Percentiles rank a stretch among this genome's conserved stretches.
Conservation (phyloP, 257 asterid genomes). For the Solanum rostratum region DNA sequence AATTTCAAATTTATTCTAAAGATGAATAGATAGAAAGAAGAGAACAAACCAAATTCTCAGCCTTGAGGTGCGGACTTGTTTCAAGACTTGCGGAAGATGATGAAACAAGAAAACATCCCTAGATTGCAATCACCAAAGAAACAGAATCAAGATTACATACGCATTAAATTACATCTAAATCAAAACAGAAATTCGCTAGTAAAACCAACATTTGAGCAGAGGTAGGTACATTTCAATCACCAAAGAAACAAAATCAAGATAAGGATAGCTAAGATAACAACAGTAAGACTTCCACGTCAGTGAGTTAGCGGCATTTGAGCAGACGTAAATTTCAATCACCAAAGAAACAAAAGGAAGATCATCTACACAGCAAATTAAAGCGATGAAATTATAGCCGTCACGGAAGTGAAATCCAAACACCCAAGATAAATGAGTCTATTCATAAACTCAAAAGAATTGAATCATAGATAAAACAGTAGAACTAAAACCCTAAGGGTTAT, state of each 20-base stretch:
- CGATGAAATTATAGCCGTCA: not conserved
- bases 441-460: not conserved
- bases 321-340: conserved; percentile 24
- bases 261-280: not conserved
- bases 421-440: not conserved
- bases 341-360: not conserved
- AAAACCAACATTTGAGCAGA: conserved; percentile 46
- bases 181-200: not conserved
- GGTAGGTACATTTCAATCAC: conserved; percentile 14
- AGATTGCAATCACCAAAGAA: not conserved
- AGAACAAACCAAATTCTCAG: conserved; percentile 70
- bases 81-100: conserved; percentile 61
- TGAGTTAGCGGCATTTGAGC: conserved; percentile 59
- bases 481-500: not conserved
- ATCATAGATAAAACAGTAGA: not conserved
- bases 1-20: not conserved
- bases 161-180: not conserved
- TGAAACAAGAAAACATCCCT: conserved; percentile 91
- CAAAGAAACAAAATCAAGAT: not conserved
- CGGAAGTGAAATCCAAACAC: conserved; percentile 25
- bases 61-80: conserved; percentile 66
- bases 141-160: not conserved
- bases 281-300: not conserved
- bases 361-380: not conserved
- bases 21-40: not conserved